Percentiles rank a stretch among this genome's conserved stretches.
Conservation (phyloP, 2,329 filamentous ascomycete genomes). For the Chalara sp. region DNA sequence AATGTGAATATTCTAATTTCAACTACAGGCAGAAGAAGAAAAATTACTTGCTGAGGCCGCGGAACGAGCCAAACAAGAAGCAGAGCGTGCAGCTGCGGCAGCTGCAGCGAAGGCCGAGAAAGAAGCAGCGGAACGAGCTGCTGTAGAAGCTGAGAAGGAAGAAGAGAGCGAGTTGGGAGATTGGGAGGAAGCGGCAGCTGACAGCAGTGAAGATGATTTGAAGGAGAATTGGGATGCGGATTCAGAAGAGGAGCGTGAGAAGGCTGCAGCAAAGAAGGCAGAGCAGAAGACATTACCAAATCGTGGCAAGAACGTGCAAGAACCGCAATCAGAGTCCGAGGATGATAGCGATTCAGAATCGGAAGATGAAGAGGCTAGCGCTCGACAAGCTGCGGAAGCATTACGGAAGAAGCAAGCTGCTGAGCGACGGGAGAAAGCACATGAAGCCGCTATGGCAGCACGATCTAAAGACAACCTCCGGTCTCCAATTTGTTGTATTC, state of each 20-base stretch:
- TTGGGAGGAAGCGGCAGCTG: constrained; percentile 80
- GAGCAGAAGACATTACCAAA: constrained; percentile 16
- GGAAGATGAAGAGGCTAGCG: constrained; percentile 69
- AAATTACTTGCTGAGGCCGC: constrained; percentile 71
- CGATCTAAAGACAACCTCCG: constrained; percentile 91
- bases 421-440: constrained; percentile 79
- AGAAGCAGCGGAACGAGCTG: constrained; percentile 49
- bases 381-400: constrained; percentile 63
- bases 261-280: constrained; percentile 25
- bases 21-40: constrained; percentile 63
- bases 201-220: constrained; percentile 61
- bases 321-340: constrained; percentile 57
- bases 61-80: constrained; percentile 62
- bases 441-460: constrained; percentile 85
- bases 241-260: constrained; percentile 56
- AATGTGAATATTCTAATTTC: constrained; percentile 5
- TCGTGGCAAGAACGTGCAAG: constrained; percentile 25
- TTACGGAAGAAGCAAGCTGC: constrained; percentile 83
- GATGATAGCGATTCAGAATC: constrained; percentile 50
- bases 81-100: constrained; percentile 58
- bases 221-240: constrained; percentile 11
- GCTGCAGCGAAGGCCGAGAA: constrained; percentile 54
- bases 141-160: constrained; percentile 47
- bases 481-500: constrained; percentile 98
- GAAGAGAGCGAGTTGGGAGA: constrained; percentile 62